A percentile compares a stretch with the other conserved stretches of the same genome.
These are phyloP conservation scores for Gossypium rotundifolium DNA, from an alignment of 345 rosid genomes.

Conservation along the genomic window DNA sequence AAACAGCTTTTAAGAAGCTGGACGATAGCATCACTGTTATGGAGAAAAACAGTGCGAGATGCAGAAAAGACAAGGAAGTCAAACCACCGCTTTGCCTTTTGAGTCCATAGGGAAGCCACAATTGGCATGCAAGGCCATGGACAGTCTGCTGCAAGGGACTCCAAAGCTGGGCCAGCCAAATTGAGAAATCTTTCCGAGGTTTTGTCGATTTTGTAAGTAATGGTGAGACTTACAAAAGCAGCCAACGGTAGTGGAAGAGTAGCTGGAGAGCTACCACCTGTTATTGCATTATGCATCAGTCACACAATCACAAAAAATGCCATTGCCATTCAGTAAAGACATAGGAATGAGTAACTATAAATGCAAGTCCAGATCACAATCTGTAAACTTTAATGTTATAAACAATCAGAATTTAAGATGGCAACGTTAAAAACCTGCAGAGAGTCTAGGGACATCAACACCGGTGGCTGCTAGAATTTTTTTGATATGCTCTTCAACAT, in stretches of 20 bases:
- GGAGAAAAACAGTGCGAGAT: constrained; percentile 93
- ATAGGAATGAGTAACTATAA: not conserved
- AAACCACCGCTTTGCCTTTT: constrained; percentile 96
- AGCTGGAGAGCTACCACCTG: constrained; percentile 74
- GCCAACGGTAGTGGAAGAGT: constrained; percentile 96
- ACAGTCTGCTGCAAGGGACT: constrained; percentile 83
- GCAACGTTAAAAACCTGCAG: constrained; percentile 48
- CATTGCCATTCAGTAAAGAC: not conserved
- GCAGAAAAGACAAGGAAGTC: constrained; percentile 92
- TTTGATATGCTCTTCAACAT: constrained; percentile 80
- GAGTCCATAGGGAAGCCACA: constrained; percentile 87
- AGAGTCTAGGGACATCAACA: constrained; percentile 86
- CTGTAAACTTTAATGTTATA: not conserved
- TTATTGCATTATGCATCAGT: constrained; percentile 24
- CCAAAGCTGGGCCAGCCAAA: constrained; percentile 84
- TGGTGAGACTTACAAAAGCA: constrained; percentile 92
- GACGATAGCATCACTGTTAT: constrained; percentile 71
- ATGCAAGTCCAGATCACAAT: not conserved
- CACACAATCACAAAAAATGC: not conserved
- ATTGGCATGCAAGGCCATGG: constrained; percentile 99
- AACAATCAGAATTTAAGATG: not conserved
- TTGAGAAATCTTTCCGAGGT: constrained; percentile 75
- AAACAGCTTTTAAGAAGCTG: constrained; percentile 93
- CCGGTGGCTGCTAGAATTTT: constrained; percentile 84
- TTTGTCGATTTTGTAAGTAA: constrained; percentile 86